Percentiles rank a stretch among this genome's conserved stretches.
These are phyloP conservation scores for Backusella morwellensis DNA, from an alignment of 192 early-diverging fungal species.

Conservation along the genomic window DNA sequence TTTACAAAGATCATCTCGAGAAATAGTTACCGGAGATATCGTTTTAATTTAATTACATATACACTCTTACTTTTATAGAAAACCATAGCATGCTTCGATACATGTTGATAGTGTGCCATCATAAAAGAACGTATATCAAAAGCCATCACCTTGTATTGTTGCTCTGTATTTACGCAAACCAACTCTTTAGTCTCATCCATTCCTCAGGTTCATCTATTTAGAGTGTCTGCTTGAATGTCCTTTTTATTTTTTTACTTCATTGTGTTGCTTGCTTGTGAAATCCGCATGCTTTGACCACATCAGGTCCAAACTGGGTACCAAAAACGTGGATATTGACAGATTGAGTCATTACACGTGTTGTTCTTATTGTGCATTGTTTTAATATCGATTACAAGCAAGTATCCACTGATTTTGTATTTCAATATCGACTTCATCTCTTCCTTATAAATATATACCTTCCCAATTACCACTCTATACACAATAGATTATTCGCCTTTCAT, in stretches of 20 bases:
- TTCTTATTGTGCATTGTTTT: background rate
- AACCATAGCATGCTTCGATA: background rate
- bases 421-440: background rate
- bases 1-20: no score
- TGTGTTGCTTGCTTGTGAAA: background rate
- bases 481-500: background rate
- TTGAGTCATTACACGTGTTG: background rate
- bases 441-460: no score
- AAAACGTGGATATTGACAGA: background rate
- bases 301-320: background rate
- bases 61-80: background rate
- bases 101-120: background rate
- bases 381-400: background rate
- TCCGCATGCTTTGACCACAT: slow-evolving; percentile 3
- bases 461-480: no score
- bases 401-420: background rate
- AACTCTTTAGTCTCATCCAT: background rate
- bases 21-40: no score
- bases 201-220: background rate
- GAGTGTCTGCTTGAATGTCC: background rate
- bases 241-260: background rate
- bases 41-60: background rate
- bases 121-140: no score
- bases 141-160: background rate
- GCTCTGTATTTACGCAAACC: background rate